Evolutionary conservation across 2,329 filamentous ascomycete species (phyloP), one percentile per base, ranked within the genome.

Genomic region (Penicillium crustosum): DNA sequence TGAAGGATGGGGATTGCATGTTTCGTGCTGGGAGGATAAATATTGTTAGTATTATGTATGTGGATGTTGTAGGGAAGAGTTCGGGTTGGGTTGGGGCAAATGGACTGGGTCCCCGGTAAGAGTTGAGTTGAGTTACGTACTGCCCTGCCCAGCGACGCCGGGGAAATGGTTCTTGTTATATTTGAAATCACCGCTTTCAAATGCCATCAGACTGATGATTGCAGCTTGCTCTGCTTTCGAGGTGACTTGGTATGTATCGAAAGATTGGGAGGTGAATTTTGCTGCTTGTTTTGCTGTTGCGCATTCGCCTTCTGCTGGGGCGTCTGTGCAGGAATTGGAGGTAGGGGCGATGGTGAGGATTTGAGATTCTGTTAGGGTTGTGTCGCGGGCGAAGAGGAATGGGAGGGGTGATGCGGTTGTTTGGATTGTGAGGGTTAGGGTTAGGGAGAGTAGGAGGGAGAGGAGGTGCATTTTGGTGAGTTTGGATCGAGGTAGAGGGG

Each of bases 121-220:
- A n/a, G 13, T 35, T 33, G 4, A 9, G 17, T 25, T n/a, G n/a
- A 25, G 25, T 25, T 25, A 68, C 67, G 49, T 58, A 73, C 70
- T 92, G 25, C 89, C 89, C 72, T 93, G 88, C 9, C 89, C 90
- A 0, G 87, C 81, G 0, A 76, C 42, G 17, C 70, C 73, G 0
- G 82, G 82, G 76, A 73, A 82, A 66, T 86, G 78, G 75, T 92
- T 91, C 72, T 80, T 82, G 74, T 88, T 90, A 81, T 84, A 93
- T 67, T 83, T 81, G 76, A 93, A 90, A 61, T 87, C 81, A 23
- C 57, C 85, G 2, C 84, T 86, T 77, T 95, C 91, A 69, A 86
- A 87, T 12, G 87, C 84, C 77, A 90, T 88, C 68, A 91, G 79
- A 13, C 86, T 80, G 43, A 94, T 69, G 17, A 93, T 73, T 23